phyloP scores from a whole-genome alignment of 2,329 filamentous ascomycete genomes.

The Emmonsiellopsis sp. region DNA sequence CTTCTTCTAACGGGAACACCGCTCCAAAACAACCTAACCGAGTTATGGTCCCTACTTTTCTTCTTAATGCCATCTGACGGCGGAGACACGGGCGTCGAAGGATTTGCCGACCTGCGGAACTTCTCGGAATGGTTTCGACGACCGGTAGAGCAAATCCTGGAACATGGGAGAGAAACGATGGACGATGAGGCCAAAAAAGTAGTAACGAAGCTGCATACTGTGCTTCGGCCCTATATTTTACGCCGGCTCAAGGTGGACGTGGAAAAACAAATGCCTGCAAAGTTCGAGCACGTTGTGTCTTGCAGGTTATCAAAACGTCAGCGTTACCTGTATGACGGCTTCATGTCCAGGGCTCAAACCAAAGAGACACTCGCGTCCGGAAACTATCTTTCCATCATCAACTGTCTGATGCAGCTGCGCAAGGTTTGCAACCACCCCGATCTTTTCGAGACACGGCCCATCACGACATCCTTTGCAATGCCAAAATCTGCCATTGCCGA shows the following conservation, averaged over 20 bases:
- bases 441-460: conserved; percentile 88
- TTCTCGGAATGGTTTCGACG: conserved; percentile 95
- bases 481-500: conserved; percentile 63
- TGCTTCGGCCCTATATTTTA: conserved; percentile 82
- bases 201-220: conserved; percentile 87
- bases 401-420: conserved; percentile 91
- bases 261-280: conserved; percentile 97
- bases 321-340: conserved; percentile 91
- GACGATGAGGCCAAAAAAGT: conserved; percentile 88
- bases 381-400: conserved; percentile 96
- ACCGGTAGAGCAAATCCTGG: conserved; percentile 89
- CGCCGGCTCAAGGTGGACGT: conserved; percentile 90
- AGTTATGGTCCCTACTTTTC: conserved; percentile 93
- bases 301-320: conserved; percentile 93
- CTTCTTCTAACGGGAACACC: conserved; percentile 89
- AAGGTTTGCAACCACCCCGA: conserved; percentile 99
- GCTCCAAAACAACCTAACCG: conserved; percentile 90
- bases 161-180: conserved; percentile 87
- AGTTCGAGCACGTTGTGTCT: conserved; percentile 94
- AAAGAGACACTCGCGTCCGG: conserved; percentile 80
- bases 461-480: conserved; percentile 96
- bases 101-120: conserved; percentile 88
- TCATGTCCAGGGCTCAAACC: conserved; percentile 82
- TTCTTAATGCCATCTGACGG: conserved; percentile 84
- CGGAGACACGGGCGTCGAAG: conserved; percentile 66